Base-by-base conservation (phyloP, 2,329 filamentous ascomycete genomes). In the Elsinoe perseae region DNA sequence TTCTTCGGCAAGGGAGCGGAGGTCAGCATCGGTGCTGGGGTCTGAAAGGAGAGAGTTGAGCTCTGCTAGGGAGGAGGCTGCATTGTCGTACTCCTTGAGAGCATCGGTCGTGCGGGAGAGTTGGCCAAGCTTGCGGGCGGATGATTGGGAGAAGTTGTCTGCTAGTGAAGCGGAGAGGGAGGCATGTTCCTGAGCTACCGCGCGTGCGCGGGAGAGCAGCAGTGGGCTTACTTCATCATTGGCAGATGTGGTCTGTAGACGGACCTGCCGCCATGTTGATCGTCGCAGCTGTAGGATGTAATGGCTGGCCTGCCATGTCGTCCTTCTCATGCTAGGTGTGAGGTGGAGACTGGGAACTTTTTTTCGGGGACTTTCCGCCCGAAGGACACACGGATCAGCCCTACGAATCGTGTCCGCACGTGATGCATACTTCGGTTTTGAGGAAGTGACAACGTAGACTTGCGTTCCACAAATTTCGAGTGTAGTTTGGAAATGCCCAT, bases 31-130 rank as follows among this genome's bases (percentile, higher is more conserved):
- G 60, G 80, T 79, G 18, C 73, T 69, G 1, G 77, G 73, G 61
- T 95, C 89, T n/a, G 79, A 74, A 9, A 95, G 84, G 54, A 98
- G 78, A 7, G 84, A 77, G 9, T 84, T 82, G 54, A 98, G 80
- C 71, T 97, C 93, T 50, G 68, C 59, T 55, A 83, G 72, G 50
- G 80, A 76, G 73, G 82, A 77, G 54, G 77, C 77, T 46, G 80
- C 79, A 58, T 76, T 74, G 50, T 83, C 78, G 75, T 80, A 84
- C 63, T 78, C 74, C 61, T 75, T 72, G 58, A 84, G 64, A 2
- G 79, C 78, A 36, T 73, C 69, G 32, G 77, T 73, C 3, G 82
- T 74, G 18, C 73, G 67, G 14, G 75, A 72, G 53, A 83, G 70
- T 62, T 83, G 78, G 38, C 80, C 81, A 27, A 79, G 65, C 61